These are phyloP conservation scores for Pythium sukuiense DNA, from an alignment of 352 stramenopile species.

Conservation along the genomic window DNA sequence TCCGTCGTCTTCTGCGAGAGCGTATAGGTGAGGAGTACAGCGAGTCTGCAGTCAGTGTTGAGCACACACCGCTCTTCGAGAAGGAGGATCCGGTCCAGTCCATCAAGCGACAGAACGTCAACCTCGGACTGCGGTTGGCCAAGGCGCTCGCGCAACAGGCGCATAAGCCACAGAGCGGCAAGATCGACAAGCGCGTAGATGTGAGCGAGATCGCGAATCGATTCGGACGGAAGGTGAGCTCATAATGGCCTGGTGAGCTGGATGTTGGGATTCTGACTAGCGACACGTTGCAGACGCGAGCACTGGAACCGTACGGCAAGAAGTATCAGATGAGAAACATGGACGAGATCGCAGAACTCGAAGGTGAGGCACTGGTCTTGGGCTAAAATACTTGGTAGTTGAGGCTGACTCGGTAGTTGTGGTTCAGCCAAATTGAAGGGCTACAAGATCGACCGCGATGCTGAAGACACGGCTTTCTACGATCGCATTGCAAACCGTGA, in stretches of 20 bases:
- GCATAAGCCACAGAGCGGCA: constrained; percentile 14
- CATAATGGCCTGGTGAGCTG: neutral
- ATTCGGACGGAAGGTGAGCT: constrained; percentile 25
- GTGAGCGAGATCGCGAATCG: constrained; percentile 19
- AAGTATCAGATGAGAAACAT: constrained; percentile 28
- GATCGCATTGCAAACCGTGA: constrained; percentile 15
- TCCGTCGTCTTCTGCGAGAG: constrained; percentile 41
- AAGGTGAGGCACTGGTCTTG: constrained; percentile 9
- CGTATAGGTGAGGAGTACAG: constrained; percentile 51
- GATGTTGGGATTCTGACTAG: too few relatives aligned
- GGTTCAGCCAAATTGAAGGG: constrained; percentile 10
- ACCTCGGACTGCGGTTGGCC: constrained; percentile 36
- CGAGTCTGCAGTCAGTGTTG: neutral
- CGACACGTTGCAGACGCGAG: constrained; percentile 13
- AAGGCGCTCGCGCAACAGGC: constrained; percentile 30
- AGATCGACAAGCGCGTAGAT: constrained; percentile 32
- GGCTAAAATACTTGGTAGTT: too few relatives aligned
- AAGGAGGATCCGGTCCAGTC: constrained; percentile 37
- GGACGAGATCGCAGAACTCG: constrained; percentile 29
- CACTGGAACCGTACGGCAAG: constrained; percentile 26
- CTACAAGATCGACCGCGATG: constrained; percentile 21
- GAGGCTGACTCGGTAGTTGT: neutral
- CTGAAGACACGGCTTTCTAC: constrained; percentile 22
- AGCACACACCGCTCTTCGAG: constrained; percentile 7
- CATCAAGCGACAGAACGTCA: constrained; percentile 37